These are phyloP conservation scores for Fusarium pseudograminearum DNA, from an alignment of 2,329 filamentous ascomycete species.

Conservation along the genomic window DNA sequence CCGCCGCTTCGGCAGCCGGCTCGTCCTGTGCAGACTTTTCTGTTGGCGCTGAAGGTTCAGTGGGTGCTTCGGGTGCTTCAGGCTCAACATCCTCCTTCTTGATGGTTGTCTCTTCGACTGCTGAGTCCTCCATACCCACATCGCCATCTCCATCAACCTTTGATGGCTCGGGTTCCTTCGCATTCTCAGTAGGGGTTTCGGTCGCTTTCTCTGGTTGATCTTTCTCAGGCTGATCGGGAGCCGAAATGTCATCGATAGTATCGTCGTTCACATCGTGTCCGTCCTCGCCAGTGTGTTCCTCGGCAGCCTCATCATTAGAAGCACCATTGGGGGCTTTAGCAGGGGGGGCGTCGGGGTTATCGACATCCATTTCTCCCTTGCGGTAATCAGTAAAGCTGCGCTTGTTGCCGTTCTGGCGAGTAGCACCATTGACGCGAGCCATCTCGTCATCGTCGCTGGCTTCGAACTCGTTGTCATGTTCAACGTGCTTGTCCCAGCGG, in stretches of 20 bases:
- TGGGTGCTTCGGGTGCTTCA: conserved; percentile 37
- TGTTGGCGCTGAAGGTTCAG: conserved; percentile 17
- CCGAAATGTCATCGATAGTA: conserved; percentile 59
- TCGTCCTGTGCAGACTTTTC: conserved; percentile 42
- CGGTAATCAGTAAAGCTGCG: conserved; percentile 66
- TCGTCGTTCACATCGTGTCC: conserved; percentile 55
- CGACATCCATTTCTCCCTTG: conserved; percentile 56
- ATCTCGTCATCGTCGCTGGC: conserved; percentile 93
- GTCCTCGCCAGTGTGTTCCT: conserved; percentile 49
- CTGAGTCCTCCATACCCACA: conserved; percentile 61
- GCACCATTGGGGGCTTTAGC: conserved; percentile 52
- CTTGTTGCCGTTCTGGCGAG: conserved; percentile 61
- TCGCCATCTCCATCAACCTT: conserved; percentile 63
- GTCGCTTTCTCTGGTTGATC: conserved; percentile 44
- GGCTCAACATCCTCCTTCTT: conserved; percentile 45
- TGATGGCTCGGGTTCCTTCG: conserved; percentile 35
- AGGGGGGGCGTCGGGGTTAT: conserved; percentile 56
- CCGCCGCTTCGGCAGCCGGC: conserved; percentile 23
- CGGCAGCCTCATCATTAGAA: conserved; percentile 45
- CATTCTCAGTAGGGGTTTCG: conserved; percentile 21
- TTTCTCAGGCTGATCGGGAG: conserved; percentile 46
- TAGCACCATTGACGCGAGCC: conserved; percentile 77
- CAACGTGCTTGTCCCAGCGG: conserved; percentile 82
- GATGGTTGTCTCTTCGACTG: conserved; percentile 43
- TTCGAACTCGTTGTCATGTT: conserved; percentile 83